Evolutionary conservation across 2,329 filamentous ascomycete species (phyloP).

Genomic region (Colletotrichum lindemuthianum): DNA sequence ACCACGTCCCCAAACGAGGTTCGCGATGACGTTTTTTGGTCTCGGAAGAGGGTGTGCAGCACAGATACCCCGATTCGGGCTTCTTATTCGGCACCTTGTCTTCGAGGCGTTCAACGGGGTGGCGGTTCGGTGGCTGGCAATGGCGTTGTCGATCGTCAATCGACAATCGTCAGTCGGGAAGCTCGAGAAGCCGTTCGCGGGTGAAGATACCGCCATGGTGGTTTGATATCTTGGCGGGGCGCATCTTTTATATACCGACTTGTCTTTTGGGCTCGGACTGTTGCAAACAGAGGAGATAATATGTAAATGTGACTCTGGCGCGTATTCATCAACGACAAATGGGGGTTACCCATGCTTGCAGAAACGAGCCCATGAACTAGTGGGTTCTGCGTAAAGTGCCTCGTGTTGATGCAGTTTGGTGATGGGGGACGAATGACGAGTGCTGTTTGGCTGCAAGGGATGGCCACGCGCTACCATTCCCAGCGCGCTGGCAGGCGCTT

Average conservation of each 20-base stretch:
- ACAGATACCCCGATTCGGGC: not conserved
- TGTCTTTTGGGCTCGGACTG: no score
- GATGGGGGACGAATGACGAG: not conserved
- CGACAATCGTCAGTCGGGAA: no score
- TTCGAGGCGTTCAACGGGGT: not conserved
- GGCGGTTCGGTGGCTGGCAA: not conserved
- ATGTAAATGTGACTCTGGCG: not conserved
- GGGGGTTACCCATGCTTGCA: conserved; percentile 32
- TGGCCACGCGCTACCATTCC: conserved; percentile 12
- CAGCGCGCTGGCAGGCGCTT: conserved; percentile 16
- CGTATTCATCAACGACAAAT: not conserved
- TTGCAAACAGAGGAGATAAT: no score
- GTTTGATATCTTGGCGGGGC: no score
- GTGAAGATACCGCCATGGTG: no score
- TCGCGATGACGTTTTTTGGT: conserved; percentile 31
- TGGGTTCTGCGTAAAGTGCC: not conserved
- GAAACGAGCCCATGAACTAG: conserved; percentile 7
- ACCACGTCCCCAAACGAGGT: conserved; percentile 8
- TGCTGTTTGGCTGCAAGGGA: conserved; percentile 17
- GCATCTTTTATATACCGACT: no score
- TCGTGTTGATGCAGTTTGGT: not conserved
- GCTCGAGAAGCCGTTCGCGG: no score
- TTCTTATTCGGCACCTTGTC: not conserved
- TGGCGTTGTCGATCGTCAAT: no score
- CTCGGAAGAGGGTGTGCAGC: conserved; percentile 28